These are phyloP conservation scores for Rutstroemia sp. DNA, from an alignment of 2,329 filamentous ascomycete species.

Conservation along the genomic window DNA sequence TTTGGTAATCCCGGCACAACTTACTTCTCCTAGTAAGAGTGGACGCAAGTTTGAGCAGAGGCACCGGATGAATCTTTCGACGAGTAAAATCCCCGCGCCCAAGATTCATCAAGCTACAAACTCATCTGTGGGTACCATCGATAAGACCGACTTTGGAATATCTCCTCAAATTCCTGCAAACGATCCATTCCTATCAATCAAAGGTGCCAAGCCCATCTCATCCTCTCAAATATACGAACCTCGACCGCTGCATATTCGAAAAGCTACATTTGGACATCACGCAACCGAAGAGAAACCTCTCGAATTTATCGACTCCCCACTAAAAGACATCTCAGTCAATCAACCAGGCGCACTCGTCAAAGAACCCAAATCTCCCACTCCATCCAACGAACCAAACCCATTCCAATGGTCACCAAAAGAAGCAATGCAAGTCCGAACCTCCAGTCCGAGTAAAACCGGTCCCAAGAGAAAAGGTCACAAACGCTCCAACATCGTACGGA, in stretches of 20 bases:
- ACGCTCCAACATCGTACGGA: constrained; percentile 20
- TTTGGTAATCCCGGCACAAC: constrained; percentile 15
- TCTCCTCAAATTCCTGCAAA: constrained; percentile 9
- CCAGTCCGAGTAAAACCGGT: constrained; percentile 9
- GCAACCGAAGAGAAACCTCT: constrained; percentile 10
- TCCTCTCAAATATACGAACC: constrained; percentile 10
- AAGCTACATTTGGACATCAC: constrained; percentile 22
- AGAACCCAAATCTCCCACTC: background rate
- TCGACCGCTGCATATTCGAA: constrained; percentile 20
- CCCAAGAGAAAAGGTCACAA: constrained; percentile 21
- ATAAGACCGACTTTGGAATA: background rate
- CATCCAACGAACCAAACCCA: constrained; percentile 13
- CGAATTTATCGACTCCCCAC: constrained; percentile 13
- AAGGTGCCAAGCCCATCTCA: constrained; percentile 14
- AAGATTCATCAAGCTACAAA: background rate
- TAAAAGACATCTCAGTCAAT: constrained; percentile 21
- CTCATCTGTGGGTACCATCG: background rate
- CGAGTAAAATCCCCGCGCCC: constrained; percentile 7
- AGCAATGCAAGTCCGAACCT: constrained; percentile 12
- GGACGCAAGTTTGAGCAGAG: constrained; percentile 7
- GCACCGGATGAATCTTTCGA: constrained; percentile 12
- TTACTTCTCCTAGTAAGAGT: constrained; percentile 23
- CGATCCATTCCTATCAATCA: constrained; percentile 22
- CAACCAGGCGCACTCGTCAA: constrained; percentile 8
- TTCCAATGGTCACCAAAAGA: constrained; percentile 26